Conservation (phyloP, 2,329 filamentous ascomycete genomes). For the Phialemoniopsis sp. region DNA sequence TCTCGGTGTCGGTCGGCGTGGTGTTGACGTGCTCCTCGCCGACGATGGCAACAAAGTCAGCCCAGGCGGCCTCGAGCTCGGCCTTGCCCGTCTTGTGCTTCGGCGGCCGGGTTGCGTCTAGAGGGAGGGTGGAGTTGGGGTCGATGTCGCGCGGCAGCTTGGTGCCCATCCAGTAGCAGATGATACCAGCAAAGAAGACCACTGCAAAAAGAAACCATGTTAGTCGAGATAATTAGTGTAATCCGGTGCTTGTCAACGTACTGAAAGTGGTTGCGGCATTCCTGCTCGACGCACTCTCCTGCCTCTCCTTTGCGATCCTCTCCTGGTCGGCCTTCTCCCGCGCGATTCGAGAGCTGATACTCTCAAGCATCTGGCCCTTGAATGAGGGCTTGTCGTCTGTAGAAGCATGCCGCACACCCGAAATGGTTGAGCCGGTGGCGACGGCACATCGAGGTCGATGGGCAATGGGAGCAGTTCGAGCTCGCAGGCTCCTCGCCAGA, state of each 20-base stretch:
- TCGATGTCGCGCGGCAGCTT: slow-evolving; percentile 46
- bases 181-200: slow-evolving; percentile 44
- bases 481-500: slow-evolving; percentile 5
- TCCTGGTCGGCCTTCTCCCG: slow-evolving; percentile 43
- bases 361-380: slow-evolving; percentile 51
- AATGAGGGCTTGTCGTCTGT: slow-evolving; percentile 26
- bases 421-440: neutral
- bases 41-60: slow-evolving; percentile 62
- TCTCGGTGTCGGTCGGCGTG: slow-evolving; percentile 44
- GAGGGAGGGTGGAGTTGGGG: slow-evolving; percentile 54
- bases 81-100: slow-evolving; percentile 54
- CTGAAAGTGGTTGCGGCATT: slow-evolving; percentile 43
- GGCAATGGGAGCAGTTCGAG: neutral
- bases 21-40: slow-evolving; percentile 64
- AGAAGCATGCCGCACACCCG: slow-evolving; percentile 7
- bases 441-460: slow-evolving; percentile 1
- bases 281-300: slow-evolving; percentile 29
- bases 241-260: no score
- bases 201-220: slow-evolving; percentile 26
- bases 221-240: no score
- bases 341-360: slow-evolving; percentile 42
- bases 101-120: slow-evolving; percentile 44
- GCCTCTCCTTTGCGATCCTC: slow-evolving; percentile 32
- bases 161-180: slow-evolving; percentile 57
- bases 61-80: slow-evolving; percentile 66